Base-by-base conservation (phyloP, 75 land plant species). In the Chamaecyparis obtusa region DNA sequence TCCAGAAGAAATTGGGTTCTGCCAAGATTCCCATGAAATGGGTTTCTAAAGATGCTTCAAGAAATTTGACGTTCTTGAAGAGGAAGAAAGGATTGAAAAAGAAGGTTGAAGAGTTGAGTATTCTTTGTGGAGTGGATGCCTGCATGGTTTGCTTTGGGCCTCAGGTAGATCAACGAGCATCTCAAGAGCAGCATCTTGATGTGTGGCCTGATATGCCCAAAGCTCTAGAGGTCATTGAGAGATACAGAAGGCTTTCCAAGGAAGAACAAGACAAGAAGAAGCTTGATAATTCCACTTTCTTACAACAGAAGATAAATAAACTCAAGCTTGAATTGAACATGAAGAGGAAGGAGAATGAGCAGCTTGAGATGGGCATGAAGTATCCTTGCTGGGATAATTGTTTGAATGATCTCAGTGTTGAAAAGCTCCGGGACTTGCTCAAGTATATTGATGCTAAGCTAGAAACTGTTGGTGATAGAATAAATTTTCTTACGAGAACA, bases 81-180 rank as follows among this genome's bases (percentile, higher is more conserved):
- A 71, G 95, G 13, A 91, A 90, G 90, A 88, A 88, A n/a, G 94
- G 95, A 32, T 74, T 94, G 85, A 51, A 91, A 86, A 94, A 94
- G 89, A 94, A 94, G 89, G 93, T 91, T 86, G 85, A 88, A 71
- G 51, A 48, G 13, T 8, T 48, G 51, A 48, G 51, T 9, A 10
- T 48, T 48, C 51, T 48, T 7, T 48, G 51, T 48, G 51, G 51
- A 48, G 13, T 48, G 13, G 51, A 48, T 8, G 51, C 51, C 13
- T 48, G 51, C 87, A 89, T 92, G 35, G 89, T 95, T 11, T 87
- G 93, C 39, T 91, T 86, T 85, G 87, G 92, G 64, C 92, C 91
- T 15, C 88, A 83, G 24, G 85, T 87, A 17, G 84, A 81, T 24
- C 74, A 89, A 51, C 87, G 78, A 5, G 16, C 7, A 16, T 35